Conservation (phyloP, 1,139 yeast genomes). For the Blastobotrys niveus region DNA sequence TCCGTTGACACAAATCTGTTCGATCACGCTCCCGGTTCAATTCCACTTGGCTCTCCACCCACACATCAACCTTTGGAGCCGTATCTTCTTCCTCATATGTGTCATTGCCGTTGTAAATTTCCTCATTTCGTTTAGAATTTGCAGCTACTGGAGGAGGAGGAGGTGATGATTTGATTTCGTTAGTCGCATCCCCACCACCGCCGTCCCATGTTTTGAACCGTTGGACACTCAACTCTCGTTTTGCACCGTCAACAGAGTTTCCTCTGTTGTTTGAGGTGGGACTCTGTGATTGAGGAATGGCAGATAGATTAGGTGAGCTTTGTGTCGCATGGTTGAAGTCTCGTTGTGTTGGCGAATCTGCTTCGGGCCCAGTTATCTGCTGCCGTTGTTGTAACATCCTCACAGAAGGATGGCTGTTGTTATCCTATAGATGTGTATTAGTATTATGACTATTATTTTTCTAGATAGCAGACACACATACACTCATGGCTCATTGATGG, state of each 20-base stretch:
- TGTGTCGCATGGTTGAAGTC: slow-evolving; percentile 7
- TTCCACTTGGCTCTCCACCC: slow-evolving; percentile 11
- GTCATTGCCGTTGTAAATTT: slow-evolving; percentile 7
- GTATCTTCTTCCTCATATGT: slow-evolving; percentile 8
- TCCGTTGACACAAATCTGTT: slow-evolving; percentile 3
- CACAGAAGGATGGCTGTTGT: slow-evolving; percentile 1
- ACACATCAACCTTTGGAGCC: not conserved
- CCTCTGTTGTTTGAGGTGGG: not conserved
- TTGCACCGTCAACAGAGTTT: too few species aligned
- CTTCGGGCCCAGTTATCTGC: not conserved
- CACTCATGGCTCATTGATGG: too few species aligned
- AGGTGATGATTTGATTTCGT: not conserved
- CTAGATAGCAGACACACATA: not conserved
- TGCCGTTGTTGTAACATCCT: not conserved
- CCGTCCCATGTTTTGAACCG: slow-evolving; percentile 9
- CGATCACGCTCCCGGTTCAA: slow-evolving; percentile 10
- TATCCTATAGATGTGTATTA: not conserved
- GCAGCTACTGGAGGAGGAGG: slow-evolving; percentile 5
- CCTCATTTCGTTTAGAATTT: slow-evolving; percentile 5
- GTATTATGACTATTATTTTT: not conserved
- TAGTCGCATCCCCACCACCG: not conserved
- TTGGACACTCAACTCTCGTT: slow-evolving; percentile 1
- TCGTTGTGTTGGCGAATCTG: slow-evolving; percentile 3
- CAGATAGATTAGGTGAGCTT: slow-evolving; percentile 5
- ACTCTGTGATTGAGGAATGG: not conserved